Evolutionary conservation across 768 basidiomycete genomes (phyloP), one percentile per base, ranked within the genome.

Genomic region (Artomyces pyxidatus): DNA sequence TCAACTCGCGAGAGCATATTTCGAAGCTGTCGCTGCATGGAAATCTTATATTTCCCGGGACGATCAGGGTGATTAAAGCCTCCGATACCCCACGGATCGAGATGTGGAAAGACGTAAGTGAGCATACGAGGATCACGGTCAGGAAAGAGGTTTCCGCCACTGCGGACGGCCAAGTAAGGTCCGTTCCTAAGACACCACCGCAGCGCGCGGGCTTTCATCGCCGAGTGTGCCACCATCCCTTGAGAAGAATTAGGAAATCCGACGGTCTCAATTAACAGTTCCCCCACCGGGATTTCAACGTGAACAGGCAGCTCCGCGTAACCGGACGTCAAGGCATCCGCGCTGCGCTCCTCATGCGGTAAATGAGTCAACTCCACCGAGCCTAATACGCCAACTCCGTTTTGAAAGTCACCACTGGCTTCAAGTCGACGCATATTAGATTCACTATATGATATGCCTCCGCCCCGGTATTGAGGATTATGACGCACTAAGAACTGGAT

Each of bases 91-190:
- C 16, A 32, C 4, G 44, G 44, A 45, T 45, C 44, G 6, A 45
- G 28, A 12, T 45, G 11, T 6, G 44, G 44, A 21, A 45, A 45
- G 9, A 19, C 28, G 25, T 17, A 45, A 5, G 9, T 37, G 4
- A 45, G 28, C 29, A 45, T 21, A 1, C 44, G 44, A 35, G 28
- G 44, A 17, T 45, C 44, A n/a, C 44, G 44, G 5, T 45, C 44
- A 3, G 44, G 29, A 23, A 45, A 45, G 2, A 45, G 27, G 10
- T 6, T 6, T 6, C n/a, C 8, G 1, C 29, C 44, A 7, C 16
- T n/a, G 6, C n/a, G 10, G 11, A 23, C 8, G 1, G 23, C 10
- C 22, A 45, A 3, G 10, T 19, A 45, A 3, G 44, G 29, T 7
- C 30, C 10, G 11, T n/a, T 12, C 3, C 37, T 19, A 6, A 27